A percentile compares a stretch with the other conserved stretches of the same genome.
These are phyloP conservation scores for Harrya chromipes DNA, from an alignment of 768 basidiomycete species.

Conservation along the genomic window DNA sequence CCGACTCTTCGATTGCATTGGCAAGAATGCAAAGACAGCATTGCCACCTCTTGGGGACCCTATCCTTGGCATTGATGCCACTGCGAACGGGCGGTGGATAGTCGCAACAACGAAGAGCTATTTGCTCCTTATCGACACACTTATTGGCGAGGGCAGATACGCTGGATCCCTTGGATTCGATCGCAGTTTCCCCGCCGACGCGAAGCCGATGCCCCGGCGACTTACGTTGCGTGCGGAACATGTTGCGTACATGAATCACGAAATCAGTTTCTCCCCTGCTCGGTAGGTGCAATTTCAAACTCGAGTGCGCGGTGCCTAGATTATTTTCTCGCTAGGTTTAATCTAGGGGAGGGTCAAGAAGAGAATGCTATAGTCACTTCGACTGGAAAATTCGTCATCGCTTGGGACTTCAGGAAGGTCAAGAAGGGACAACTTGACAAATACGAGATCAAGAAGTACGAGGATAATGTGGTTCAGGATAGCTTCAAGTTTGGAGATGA, in stretches of 20 bases:
- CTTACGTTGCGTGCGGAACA: conserved; percentile 89
- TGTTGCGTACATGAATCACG: conserved; percentile 89
- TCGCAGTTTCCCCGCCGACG: conserved; percentile 88
- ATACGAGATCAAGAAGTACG: conserved; percentile 97
- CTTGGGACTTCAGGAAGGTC: conserved; percentile 96
- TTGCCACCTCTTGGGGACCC: conserved; percentile 93
- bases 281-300: conserved; percentile 47
- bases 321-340: conserved; percentile 61
- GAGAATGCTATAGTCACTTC: conserved; percentile 97
- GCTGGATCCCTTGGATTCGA: conserved; percentile 86
- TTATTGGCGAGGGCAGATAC: conserved; percentile 89
- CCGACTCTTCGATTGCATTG: conserved; percentile 89
- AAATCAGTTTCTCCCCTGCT: conserved; percentile 89
- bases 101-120: conserved; percentile 96
- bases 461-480: conserved; percentile 93
- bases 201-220: conserved; percentile 88
- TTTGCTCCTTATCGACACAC: conserved; percentile 88
- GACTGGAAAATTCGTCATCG: conserved; percentile 87
- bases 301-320: not conserved
- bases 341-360: conserved; percentile 80
- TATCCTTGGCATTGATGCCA: conserved; percentile 91
- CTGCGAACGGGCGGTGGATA: conserved; percentile 90
- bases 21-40: conserved; percentile 99
- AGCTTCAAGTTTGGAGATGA: conserved; percentile 98
- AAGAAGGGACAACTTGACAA: conserved; percentile 89